phyloP scores from a whole-genome alignment of 2,329 filamentous ascomycete species.

The Talaromyces sp. region DNA sequence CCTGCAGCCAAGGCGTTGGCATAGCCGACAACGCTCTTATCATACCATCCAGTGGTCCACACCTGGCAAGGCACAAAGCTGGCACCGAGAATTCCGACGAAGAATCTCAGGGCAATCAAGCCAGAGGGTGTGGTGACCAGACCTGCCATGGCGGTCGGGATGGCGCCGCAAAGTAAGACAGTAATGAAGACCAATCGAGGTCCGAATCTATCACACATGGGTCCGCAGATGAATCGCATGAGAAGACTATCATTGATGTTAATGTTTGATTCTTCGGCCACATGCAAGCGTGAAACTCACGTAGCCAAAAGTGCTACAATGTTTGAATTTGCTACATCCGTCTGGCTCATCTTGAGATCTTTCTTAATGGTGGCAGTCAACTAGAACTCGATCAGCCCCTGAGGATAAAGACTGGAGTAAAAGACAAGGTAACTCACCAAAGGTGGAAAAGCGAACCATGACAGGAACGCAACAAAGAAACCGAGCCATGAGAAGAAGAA shows the following conservation, averaged over 20 bases:
- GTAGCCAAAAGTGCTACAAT: slow-evolving; percentile 75
- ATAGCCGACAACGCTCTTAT: slow-evolving; percentile 86
- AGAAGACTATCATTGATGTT: slow-evolving; percentile 54
- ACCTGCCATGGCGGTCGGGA: slow-evolving; percentile 79
- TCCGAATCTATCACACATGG: slow-evolving; percentile 80
- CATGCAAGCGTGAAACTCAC: slow-evolving; percentile 35
- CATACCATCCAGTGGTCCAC: slow-evolving; percentile 89
- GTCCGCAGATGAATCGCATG: slow-evolving; percentile 73
- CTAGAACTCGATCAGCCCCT: slow-evolving; percentile 29
- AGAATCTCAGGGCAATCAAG: slow-evolving; percentile 43
- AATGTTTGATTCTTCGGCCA: background rate
- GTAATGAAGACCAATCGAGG: slow-evolving; percentile 75
- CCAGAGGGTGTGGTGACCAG: slow-evolving; percentile 64
- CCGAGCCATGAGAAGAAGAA: slow-evolving; percentile 89
- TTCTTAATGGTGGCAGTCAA: slow-evolving; percentile 73
- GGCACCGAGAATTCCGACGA: slow-evolving; percentile 43
- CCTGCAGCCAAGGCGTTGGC: slow-evolving; percentile 83
- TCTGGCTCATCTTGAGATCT: slow-evolving; percentile 68
- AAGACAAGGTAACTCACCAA: slow-evolving; percentile 52
- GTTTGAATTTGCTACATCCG: slow-evolving; percentile 82
- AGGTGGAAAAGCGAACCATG: slow-evolving; percentile 87
- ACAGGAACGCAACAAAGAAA: slow-evolving; percentile 84
- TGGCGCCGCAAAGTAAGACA: slow-evolving; percentile 70
- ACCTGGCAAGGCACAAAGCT: slow-evolving; percentile 67
- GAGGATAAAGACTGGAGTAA: no score